phyloP scores from a whole-genome alignment of 768 basidiomycete species.

The Coprinellus aureogranulatus region DNA sequence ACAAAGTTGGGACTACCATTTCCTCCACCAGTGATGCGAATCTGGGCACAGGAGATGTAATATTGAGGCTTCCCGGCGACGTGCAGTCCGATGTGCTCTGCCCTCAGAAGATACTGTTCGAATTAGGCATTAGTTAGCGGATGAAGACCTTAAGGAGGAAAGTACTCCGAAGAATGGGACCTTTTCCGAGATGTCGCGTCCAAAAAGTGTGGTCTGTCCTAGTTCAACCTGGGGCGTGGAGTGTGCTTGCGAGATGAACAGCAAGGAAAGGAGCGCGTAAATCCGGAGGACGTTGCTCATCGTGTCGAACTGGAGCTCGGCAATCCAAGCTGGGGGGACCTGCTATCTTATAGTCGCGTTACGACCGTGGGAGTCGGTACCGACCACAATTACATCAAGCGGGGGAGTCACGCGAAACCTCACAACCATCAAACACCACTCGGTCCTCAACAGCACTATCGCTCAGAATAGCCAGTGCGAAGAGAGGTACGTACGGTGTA shows the following conservation, averaged over 20 bases:
- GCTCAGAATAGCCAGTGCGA: too few species aligned
- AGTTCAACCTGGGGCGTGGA: constrained; percentile 36
- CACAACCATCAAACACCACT: too few species aligned
- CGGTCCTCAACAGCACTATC: too few species aligned
- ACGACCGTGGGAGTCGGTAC: too few species aligned
- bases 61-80: constrained; percentile 39
- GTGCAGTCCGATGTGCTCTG: constrained; percentile 44
- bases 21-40: constrained; percentile 38
- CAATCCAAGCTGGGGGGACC: too few species aligned
- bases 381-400: too few species aligned
- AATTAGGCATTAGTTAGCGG: too few species aligned
- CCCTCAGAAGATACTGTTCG: constrained; percentile 36
- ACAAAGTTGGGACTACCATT: constrained; percentile 39
- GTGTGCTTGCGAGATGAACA: not conserved
- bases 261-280: not conserved
- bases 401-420: too few species aligned
- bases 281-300: not conserved
- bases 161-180: constrained; percentile 44
- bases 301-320: not conserved
- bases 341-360: too few species aligned
- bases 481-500: too few species aligned
- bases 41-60: constrained; percentile 44
- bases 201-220: constrained; percentile 36
- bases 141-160: not conserved
- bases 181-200: constrained; percentile 29